Base-by-base conservation (phyloP, 1,139 yeast species). In the Yamadazyma oceani region DNA sequence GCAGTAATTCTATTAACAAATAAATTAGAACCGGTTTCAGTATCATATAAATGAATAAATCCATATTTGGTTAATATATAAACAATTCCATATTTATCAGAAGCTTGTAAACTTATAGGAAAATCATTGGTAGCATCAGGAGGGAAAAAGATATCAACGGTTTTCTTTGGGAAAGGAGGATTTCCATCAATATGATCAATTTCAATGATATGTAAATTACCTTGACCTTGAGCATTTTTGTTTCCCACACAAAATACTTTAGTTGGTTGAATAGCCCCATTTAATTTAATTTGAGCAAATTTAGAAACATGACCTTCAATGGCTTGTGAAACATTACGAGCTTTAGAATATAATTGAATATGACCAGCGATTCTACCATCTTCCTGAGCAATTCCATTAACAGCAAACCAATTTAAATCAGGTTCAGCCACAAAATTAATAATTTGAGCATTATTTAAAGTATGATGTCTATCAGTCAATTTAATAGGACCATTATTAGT, bases 301-400 rank as follows among this genome's bases (percentile, higher is more conserved):
- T 82, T 81, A 42, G 96, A 92, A 39, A 95, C 97, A 62, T 94
- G 98, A 50, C 98, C 98, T 59, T 94, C 97, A 54, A 94, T 88
- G 21, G 96, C 94, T 69, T 94, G 99, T 13, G 97, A 89, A 35
- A 90, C 88, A 57, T 86, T 85, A 63, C 97, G 82, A 40, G 83
- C 80, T 59, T 82, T 85, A 43, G 96, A 85, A 66, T 73, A 94
- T 46, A 94, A 78, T 69, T 94, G 99, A 59, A 92, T 85, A 64
- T 88, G 95, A 57, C 99, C 99, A 25, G 90, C 97, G 53, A 94
- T 87, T 55, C 95, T 81, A 46, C 96, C 96, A 52, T 86, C 85
- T 59, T 88, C 96, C 65, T 89, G 97, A 32, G 95, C 84, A 58
- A 94, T 90, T 53, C 98, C 98, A 45, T 87, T 88, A 41, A 90